A percentile compares a stretch with the other conserved stretches of the same genome.
Conservation (phyloP, 2,329 filamentous ascomycete species). For the Botrytis fabae region DNA sequence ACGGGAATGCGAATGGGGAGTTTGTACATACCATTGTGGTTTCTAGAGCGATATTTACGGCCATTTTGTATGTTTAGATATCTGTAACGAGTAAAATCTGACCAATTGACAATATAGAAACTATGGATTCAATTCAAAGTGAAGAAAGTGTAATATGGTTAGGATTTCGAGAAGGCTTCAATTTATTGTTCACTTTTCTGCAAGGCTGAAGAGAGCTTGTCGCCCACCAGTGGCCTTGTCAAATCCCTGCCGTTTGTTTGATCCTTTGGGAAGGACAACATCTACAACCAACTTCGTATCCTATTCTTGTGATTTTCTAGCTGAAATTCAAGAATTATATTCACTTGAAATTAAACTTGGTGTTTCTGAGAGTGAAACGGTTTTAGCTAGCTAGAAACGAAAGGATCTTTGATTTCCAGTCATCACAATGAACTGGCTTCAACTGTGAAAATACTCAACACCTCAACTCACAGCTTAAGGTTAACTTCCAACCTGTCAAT, state of each 20-base stretch:
- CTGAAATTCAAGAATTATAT: background rate
- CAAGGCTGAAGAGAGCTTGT: slow-evolving; percentile 21
- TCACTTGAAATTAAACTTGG: background rate
- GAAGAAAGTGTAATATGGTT: background rate
- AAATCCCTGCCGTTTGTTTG: slow-evolving; percentile 1
- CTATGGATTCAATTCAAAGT: background rate
- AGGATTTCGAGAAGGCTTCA: slow-evolving; percentile 6
- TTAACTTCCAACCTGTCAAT: background rate
- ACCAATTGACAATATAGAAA: background rate
- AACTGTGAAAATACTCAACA: slow-evolving; percentile 1
- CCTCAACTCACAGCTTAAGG: background rate
- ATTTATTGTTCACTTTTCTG: slow-evolving; percentile 15
- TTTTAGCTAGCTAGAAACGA: too few relatives aligned
- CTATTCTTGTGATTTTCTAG: background rate
- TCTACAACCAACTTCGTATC: background rate
- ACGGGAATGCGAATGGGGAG: too few relatives aligned
- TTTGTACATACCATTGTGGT: slow-evolving; percentile 72
- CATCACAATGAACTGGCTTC: background rate
- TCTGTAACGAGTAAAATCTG: background rate
- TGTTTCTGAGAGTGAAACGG: too few relatives aligned
- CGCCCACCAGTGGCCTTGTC: background rate
- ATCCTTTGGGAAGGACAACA: slow-evolving; percentile 1
- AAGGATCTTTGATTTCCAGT: background rate
- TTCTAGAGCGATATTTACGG: slow-evolving; percentile 76
- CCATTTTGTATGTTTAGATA: slow-evolving; percentile 53